Evolutionary conservation across 768 basidiomycete species (phyloP), one percentile per base, ranked within the genome.

Genomic region (Termitomyces sp.): DNA sequence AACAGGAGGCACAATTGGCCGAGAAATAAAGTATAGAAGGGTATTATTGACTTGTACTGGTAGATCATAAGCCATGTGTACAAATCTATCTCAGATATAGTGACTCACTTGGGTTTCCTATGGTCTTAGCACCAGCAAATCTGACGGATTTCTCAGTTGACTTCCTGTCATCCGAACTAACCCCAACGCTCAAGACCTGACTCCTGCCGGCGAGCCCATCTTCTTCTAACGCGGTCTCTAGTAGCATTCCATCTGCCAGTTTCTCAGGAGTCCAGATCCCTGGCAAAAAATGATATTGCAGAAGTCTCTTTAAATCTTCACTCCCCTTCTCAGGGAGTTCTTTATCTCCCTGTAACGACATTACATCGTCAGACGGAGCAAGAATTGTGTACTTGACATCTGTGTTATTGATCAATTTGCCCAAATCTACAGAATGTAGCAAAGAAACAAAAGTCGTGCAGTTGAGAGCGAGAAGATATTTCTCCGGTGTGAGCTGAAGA

Each of bases 251-350:
- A 61, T 92, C 77, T 40, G 77, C 74, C 35, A 98, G 76, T 61
- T 93, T 88, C 54, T 81, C 77, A 3, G 83, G 80, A 0, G 78
- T 76, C 83, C 90, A 88, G 57, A 79, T 81, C 9, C 92, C 92
- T 0, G 92, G 90, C 45, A 98, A 74, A 69, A 99, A 94, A 71
- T 99, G 97, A 67, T 98, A 98, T 64, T 86, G 78, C 41, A 98
- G 72, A 52, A 88, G 66, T 58, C 80, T 85, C 69, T 79, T 87
- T 55, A 98, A 74, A 59, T 90, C 90, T 16, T 79, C 76, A 20
- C 78, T 84, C 4, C 90, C 91, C 32, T 70, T 73, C 56, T 83
- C 75, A 4, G 92, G 92, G 22, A 90, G 69, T 32, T 82, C 77
- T 14, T 71, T 74, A 46, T 76, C 73, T 16, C 78, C 76, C 50